Evolutionary conservation across 2,329 filamentous ascomycete species (phyloP), one percentile per base, ranked within the genome.

Genomic region (Arthrobotrys iridis): DNA sequence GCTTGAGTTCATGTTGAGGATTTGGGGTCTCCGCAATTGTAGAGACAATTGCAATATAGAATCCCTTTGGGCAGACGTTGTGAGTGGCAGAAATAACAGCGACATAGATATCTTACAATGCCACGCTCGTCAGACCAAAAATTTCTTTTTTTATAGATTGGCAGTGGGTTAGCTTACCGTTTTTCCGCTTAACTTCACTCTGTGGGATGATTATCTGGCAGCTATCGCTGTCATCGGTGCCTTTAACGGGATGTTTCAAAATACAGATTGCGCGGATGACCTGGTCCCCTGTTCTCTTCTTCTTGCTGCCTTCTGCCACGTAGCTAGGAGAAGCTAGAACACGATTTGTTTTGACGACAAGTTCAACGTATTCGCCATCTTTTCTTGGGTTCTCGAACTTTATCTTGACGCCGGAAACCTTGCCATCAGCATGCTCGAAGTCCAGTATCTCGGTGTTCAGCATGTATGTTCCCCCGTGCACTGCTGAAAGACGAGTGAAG

Each of bases 391-490:
- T 95, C 10, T 78, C 78, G 55, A 79, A 78, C 4, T 78, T 77
- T 37, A 79, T 77, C 86, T 96, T 96, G 85, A 99, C 98, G 68
- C 95, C 95, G 13, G 89, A 87, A n/a, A 94, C 92, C 86, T 96
- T 97, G 81, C 87, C 88, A 62, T 72, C 88, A 72, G 96, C 92
- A 82, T 95, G 96, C 76, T 91, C 83, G 78, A 99, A 85, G 85
- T 99, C 95, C 77, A 98, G 91, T 66, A 99, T 88, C 79, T 89
- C 89, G 79, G 95, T 96, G 87, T 98, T 98, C 81, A 99, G 90
- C 93, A 99, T 99, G 85, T 99, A 99, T 58, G 95, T 99, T 79
- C 95, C 95, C 78, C 95, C 95, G 82, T 99, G 98, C 84, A 99
- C 98, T 83, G 95, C 95, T 41, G 93, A 97, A 64, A 99, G 88